Evolutionary conservation across 2,329 filamentous ascomycete species (phyloP).

Genomic region (Ophiosphaerella korrae): DNA sequence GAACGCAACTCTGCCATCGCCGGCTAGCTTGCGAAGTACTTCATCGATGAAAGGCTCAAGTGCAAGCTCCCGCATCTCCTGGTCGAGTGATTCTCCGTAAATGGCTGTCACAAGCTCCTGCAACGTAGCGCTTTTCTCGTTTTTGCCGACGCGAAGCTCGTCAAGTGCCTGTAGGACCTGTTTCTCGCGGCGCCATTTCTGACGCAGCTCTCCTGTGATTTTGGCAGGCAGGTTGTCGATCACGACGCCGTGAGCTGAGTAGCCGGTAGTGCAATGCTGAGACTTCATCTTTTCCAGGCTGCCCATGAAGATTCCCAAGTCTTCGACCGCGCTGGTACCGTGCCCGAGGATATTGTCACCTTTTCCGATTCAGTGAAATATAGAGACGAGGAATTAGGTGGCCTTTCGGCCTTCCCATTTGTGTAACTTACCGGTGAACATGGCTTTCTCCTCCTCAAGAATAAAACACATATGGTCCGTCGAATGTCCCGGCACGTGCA

Average conservation of each 20-base stretch:
- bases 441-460: conserved; percentile 43
- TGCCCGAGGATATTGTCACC: conserved; percentile 48
- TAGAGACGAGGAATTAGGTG: too few species aligned
- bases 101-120: too few species aligned
- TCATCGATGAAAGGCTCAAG: conserved; percentile 75
- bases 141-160: too few species aligned
- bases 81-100: background rate
- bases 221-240: too few species aligned
- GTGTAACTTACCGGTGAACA: too few species aligned
- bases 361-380: too few species aligned
- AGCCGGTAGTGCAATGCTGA: conserved; percentile 45
- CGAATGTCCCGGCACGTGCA: conserved; percentile 43
- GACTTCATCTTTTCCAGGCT: conserved; percentile 42
- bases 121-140: too few species aligned
- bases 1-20: conserved; percentile 30
- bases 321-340: conserved; percentile 49
- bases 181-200: too few species aligned
- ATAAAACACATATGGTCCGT: conserved; percentile 45
- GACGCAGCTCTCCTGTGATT: too few species aligned
- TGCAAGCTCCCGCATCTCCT: conserved; percentile 59
- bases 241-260: too few species aligned
- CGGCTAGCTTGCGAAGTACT: conserved; percentile 66
- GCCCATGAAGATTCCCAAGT: conserved; percentile 47
- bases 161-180: too few species aligned
- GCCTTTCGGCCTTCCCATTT: too few species aligned